Percentiles rank a stretch among this genome's conserved stretches.
These are phyloP conservation scores for Fusarium globosum DNA, from an alignment of 2,329 filamentous ascomycete genomes.

Conservation along the genomic window DNA sequence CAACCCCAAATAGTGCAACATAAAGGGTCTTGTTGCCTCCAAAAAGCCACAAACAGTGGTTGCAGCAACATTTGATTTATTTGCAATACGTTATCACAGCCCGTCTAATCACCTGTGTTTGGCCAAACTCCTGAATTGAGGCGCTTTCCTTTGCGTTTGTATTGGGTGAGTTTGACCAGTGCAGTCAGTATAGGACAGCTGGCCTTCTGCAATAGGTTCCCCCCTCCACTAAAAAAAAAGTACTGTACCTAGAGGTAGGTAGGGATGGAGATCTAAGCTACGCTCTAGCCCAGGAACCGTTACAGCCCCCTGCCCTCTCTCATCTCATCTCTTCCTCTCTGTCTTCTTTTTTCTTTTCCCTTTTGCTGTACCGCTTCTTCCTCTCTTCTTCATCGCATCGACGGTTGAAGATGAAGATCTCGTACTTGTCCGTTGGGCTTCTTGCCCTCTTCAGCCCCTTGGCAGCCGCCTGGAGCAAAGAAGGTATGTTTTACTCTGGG, in stretches of 20 bases:
- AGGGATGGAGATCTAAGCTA: constrained; percentile 29
- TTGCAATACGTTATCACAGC: not conserved
- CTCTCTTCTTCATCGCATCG: constrained; percentile 6
- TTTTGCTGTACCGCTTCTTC: constrained; percentile 3
- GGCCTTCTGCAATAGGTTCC: constrained; percentile 35
- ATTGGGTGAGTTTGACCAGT: constrained; percentile 11
- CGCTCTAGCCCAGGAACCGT: constrained; percentile 27
- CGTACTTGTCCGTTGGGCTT: constrained; percentile 74
- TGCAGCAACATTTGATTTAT: not conserved
- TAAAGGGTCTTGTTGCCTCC: constrained; percentile 16
- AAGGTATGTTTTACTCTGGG: constrained; percentile 66
- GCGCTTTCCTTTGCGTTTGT: constrained; percentile 29
- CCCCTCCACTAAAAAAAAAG: constrained; percentile 32
- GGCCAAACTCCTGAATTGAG: not conserved
- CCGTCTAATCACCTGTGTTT: not conserved
- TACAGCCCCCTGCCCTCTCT: constrained; percentile 16
- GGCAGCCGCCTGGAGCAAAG: constrained; percentile 84
- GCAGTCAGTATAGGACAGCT: constrained; percentile 34
- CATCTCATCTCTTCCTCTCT: not conserved
- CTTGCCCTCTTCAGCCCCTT: constrained; percentile 74
- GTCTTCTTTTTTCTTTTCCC: not conserved
- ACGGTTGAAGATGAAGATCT: constrained; percentile 73
- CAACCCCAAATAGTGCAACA: constrained; percentile 20
- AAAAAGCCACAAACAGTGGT: not conserved
- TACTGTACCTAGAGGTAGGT: not conserved